phyloP scores from a whole-genome alignment of 768 basidiomycete genomes.

The Naematelia aurantialba region DNA sequence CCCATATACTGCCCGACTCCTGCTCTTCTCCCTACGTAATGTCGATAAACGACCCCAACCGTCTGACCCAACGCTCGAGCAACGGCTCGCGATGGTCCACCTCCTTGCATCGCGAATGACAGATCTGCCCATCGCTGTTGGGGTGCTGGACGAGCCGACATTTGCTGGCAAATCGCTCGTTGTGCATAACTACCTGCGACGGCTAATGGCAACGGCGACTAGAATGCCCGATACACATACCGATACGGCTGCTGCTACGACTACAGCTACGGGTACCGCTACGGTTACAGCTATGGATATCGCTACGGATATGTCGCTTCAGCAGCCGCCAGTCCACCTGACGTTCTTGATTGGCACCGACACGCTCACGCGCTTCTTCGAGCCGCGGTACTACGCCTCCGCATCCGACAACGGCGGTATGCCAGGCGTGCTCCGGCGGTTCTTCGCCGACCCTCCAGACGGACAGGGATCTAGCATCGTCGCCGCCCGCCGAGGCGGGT shows the following conservation, averaged over 20 bases:
- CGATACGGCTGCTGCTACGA: too few relatives aligned
- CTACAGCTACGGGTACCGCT: too few relatives aligned
- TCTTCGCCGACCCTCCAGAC: constrained; percentile 56
- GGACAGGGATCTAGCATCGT: constrained; percentile 64
- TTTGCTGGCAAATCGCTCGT: constrained; percentile 75
- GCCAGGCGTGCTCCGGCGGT: constrained; percentile 57
- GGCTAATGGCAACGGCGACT: too few relatives aligned
- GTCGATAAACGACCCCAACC: constrained; percentile 73
- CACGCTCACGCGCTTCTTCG: constrained; percentile 75
- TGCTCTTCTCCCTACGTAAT: constrained; percentile 79
- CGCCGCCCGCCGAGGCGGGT: constrained; percentile 60
- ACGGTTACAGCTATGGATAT: too few relatives aligned
- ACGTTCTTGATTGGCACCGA: constrained; percentile 77
- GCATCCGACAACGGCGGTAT: constrained; percentile 54
- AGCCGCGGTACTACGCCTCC: constrained; percentile 69
- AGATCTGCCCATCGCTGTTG: constrained; percentile 64
- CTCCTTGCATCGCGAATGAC: constrained; percentile 52
- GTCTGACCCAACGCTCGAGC: constrained; percentile 68
- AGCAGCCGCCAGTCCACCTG: constrained; percentile 42
- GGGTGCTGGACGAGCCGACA: constrained; percentile 77
- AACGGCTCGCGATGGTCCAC: constrained; percentile 82
- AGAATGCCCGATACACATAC: too few relatives aligned
- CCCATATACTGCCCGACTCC: constrained; percentile 66
- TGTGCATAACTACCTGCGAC: constrained; percentile 55
- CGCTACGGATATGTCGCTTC: background rate